These are phyloP conservation scores for Gautieria morchelliformis DNA, from an alignment of 768 basidiomycete genomes.

Conservation along the genomic window DNA sequence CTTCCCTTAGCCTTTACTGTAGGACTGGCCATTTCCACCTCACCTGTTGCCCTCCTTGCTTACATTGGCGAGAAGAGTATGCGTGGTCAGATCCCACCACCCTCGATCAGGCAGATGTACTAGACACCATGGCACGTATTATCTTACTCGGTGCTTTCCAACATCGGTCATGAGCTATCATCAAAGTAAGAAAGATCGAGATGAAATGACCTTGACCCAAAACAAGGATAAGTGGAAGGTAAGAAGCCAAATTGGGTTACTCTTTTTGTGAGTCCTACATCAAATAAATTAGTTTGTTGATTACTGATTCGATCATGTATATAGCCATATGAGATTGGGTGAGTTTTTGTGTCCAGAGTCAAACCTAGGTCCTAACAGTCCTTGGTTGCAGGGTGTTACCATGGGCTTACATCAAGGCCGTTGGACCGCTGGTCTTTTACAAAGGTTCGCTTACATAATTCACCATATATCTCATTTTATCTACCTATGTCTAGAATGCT, in stretches of 20 bases:
- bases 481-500: not conserved
- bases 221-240: conserved; percentile 8
- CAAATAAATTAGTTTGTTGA: not conserved
- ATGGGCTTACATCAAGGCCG: conserved; percentile 6
- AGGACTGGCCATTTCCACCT: conserved; percentile 13
- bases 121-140: conserved; percentile 13
- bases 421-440: conserved; percentile 12
- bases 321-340: conserved; percentile 13
- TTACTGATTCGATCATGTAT: not conserved
- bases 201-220: conserved; percentile 4
- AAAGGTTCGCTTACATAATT: conserved; percentile 7
- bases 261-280: conserved; percentile 7
- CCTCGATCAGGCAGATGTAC: conserved; percentile 10
- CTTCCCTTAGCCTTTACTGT: conserved; percentile 12
- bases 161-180: conserved; percentile 14
- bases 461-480: not conserved
- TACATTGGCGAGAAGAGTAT: conserved; percentile 15
- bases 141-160: conserved; percentile 12
- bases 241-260: conserved; percentile 10
- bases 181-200: conserved; percentile 1
- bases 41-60: conserved; percentile 12
- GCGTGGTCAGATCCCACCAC: conserved; percentile 13
- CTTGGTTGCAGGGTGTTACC: not conserved
- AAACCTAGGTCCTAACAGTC: not conserved
- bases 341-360: not conserved